A percentile compares a stretch with the other conserved stretches of the same genome.
These are phyloP conservation scores for Candida buenavistaensis DNA, from an alignment of 1,139 yeast species.

Conservation along the genomic window DNA sequence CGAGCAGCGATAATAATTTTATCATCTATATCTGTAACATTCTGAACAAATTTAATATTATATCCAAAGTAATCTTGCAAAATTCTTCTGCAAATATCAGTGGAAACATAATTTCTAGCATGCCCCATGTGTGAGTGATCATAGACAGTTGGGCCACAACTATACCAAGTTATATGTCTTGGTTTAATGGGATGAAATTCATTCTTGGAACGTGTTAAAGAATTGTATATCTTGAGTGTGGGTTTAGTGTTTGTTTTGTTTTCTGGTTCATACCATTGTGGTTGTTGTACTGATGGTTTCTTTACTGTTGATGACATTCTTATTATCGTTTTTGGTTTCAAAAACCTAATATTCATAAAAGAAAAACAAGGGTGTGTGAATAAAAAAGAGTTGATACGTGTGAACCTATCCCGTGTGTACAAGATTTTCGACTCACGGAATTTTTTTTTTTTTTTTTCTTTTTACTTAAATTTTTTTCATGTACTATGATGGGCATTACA, in stretches of 20 bases:
- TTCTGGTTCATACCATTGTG: constrained; percentile 39
- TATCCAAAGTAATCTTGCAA: constrained; percentile 90
- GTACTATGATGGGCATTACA: no score
- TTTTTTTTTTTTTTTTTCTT: neutral
- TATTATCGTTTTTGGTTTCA: constrained; percentile 9
- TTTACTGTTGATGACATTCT: constrained; percentile 26
- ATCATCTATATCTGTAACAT: constrained; percentile 97
- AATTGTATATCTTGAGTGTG: constrained; percentile 56
- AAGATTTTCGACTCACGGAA: neutral
- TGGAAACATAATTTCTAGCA: constrained; percentile 93
- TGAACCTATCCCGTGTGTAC: no score
- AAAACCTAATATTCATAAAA: constrained; percentile 10
- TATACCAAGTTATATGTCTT: constrained; percentile 85
- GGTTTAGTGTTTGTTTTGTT: constrained; percentile 17
- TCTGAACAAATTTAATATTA: constrained; percentile 83
- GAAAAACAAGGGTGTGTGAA: neutral
- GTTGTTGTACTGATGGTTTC: constrained; percentile 35
- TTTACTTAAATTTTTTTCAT: neutral
- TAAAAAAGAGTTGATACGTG: constrained; percentile 1
- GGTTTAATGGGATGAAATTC: constrained; percentile 66
- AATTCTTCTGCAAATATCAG: constrained; percentile 88
- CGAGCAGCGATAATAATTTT: constrained; percentile 94
- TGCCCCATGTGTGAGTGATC: constrained; percentile 99
- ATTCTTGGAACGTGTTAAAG: constrained; percentile 79
- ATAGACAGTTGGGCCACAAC: constrained; percentile 99